A percentile compares a stretch with the other conserved stretches of the same genome.
Conservation (phyloP, 2,329 filamentous ascomycete genomes). For the Dactylonectria estremocensis region DNA sequence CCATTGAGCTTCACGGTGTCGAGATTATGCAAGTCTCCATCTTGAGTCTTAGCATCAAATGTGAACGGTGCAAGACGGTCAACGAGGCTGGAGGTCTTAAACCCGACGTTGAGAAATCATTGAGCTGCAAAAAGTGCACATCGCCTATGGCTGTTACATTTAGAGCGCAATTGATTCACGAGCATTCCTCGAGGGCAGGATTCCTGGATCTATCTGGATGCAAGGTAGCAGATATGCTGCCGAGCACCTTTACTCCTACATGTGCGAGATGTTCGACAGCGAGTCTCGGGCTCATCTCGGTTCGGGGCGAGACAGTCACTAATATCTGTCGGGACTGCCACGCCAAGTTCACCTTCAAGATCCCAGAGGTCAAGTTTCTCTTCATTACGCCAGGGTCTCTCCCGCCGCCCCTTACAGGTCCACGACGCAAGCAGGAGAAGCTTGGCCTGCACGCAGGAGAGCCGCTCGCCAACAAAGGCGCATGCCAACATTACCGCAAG, state of each 20-base stretch:
- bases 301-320: conserved; percentile 80
- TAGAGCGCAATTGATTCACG: conserved; percentile 80
- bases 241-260: conserved; percentile 84
- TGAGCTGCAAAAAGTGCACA: conserved; percentile 73
- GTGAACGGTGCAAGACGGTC: conserved; percentile 81
- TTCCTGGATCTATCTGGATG: conserved; percentile 85
- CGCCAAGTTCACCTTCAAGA: conserved; percentile 83
- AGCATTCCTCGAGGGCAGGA: conserved; percentile 80
- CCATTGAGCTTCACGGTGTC: conserved; percentile 82
- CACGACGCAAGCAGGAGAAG: conserved; percentile 65
- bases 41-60: conserved; percentile 81
- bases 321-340: conserved; percentile 87
- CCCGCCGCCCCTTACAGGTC: conserved; percentile 56
- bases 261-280: conserved; percentile 82
- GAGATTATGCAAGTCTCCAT: conserved; percentile 80
- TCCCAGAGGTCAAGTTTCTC: conserved; percentile 85
- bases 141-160: conserved; percentile 68
- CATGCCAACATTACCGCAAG: conserved; percentile 71
- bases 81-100: conserved; percentile 79
- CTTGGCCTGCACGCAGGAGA: conserved; percentile 72
- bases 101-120: conserved; percentile 65
- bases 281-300: conserved; percentile 78
- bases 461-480: conserved; percentile 66
- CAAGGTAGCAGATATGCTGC: conserved; percentile 81
- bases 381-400: conserved; percentile 73